phyloP scores from a whole-genome alignment of 2,329 filamentous ascomycete species.

The Diatrype stigma region DNA sequence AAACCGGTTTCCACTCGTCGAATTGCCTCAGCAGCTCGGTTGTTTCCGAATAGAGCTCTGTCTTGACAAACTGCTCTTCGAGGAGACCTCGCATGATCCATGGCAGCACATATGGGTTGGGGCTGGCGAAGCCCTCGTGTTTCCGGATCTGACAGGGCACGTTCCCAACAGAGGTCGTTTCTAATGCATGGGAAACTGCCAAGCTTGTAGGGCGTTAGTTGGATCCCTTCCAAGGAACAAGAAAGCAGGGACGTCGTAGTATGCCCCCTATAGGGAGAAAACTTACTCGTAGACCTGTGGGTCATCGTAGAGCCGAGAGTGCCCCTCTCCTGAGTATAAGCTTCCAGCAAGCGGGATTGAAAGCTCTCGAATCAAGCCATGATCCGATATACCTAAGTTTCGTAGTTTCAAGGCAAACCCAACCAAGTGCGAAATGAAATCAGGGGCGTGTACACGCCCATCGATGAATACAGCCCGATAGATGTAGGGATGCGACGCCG shows the following conservation, averaged over 20 bases:
- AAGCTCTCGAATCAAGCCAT: conserved; percentile 87
- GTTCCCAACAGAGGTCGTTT: conserved; percentile 57
- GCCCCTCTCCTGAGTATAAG: conserved; percentile 86
- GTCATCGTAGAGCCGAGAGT: conserved; percentile 91
- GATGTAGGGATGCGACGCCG: conserved; percentile 84
- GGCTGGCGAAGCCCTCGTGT: conserved; percentile 45
- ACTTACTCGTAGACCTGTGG: conserved; percentile 72
- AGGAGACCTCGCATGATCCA: conserved; percentile 94
- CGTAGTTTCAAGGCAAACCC: conserved; percentile 91
- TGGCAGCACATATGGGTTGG: conserved; percentile 86
- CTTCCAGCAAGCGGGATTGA: conserved; percentile 85
- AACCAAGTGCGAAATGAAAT: conserved; percentile 89
- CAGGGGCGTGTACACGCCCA: conserved; percentile 83
- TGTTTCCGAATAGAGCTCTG: conserved; percentile 72
- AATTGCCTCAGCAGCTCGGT: conserved; percentile 79
- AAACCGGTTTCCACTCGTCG: conserved; percentile 86
- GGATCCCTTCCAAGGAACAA: neutral
- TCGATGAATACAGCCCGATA: conserved; percentile 96
- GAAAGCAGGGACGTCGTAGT: neutral
- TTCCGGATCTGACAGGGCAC: conserved; percentile 47
- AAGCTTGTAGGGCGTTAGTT: conserved; percentile 38
- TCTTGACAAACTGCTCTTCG: conserved; percentile 87
- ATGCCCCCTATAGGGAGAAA: too few species aligned
- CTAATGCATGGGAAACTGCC: conserved; percentile 67
- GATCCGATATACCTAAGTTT: conserved; percentile 88